Evolutionary conservation across 2,329 filamentous ascomycete genomes (phyloP).

Genomic region (Paracorniculantispora psalliotae): DNA sequence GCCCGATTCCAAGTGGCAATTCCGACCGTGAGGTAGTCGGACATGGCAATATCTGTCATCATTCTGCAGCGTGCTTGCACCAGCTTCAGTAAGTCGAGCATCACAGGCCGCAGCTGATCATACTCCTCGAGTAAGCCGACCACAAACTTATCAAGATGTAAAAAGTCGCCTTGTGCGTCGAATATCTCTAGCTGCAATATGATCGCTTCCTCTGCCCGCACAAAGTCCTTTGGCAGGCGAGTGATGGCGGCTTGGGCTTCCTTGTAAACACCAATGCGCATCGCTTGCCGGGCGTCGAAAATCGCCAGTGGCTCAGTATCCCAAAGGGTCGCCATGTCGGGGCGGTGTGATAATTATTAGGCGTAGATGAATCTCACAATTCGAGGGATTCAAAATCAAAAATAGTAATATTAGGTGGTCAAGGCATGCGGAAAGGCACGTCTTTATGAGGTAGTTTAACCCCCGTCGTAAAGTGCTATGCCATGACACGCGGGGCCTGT

Average conservation of each 20-base stretch:
- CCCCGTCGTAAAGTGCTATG: not conserved
- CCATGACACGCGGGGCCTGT: not conserved
- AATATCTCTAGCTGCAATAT: not conserved
- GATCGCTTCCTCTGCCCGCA: not conserved
- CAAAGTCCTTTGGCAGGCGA: not conserved
- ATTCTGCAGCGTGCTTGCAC: not conserved
- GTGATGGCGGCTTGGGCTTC: not conserved
- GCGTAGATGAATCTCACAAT: too few relatives aligned
- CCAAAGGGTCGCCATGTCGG: not conserved
- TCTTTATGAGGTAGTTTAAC: not conserved
- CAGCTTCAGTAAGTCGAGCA: not conserved
- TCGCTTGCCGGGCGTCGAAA: not conserved
- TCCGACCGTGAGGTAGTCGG: not conserved
- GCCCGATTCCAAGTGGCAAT: not conserved
- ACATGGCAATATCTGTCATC: slow-evolving; percentile 6
- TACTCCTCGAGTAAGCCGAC: not conserved
- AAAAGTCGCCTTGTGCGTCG: not conserved
- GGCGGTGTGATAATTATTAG: too few relatives aligned
- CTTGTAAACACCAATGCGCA: not conserved
- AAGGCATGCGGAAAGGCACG: too few relatives aligned
- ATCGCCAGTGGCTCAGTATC: not conserved
- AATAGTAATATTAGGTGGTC: not conserved
- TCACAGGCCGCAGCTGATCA: not conserved
- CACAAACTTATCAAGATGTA: not conserved
- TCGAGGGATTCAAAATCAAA: not conserved